These are phyloP conservation scores for Aspergillus awamori DNA, from an alignment of 2,329 filamentous ascomycete species.

Conservation along the genomic window DNA sequence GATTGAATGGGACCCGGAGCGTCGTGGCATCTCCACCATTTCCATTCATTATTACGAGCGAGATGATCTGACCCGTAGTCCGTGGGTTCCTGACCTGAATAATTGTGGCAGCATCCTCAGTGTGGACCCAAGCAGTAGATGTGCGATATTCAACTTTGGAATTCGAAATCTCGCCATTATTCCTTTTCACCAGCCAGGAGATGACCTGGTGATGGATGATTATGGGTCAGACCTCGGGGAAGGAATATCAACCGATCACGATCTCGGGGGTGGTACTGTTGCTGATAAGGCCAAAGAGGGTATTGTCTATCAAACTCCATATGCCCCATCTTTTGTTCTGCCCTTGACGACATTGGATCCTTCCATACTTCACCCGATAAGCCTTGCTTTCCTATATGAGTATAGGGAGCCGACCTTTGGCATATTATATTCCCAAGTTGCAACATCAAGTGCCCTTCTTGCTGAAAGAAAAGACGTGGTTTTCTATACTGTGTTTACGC, in stretches of 20 bases:
- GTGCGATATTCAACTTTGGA: constrained; percentile 92
- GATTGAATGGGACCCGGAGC: constrained; percentile 88
- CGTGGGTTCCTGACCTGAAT: constrained; percentile 76
- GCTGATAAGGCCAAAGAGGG: constrained; percentile 39
- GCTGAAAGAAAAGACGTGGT: constrained; percentile 80
- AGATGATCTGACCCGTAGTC: constrained; percentile 79
- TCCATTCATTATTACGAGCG: constrained; percentile 99
- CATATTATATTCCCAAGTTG: constrained; percentile 77
- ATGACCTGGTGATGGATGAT: constrained; percentile 89
- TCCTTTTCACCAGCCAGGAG: constrained; percentile 82
- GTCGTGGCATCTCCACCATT: constrained; percentile 77
- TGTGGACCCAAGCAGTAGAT: constrained; percentile 88
- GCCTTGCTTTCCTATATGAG: constrained; percentile 91
- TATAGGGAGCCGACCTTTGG: constrained; percentile 98
- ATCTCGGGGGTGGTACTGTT: constrained; percentile 29
- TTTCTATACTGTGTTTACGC: constrained; percentile 90
- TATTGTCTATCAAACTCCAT: constrained; percentile 63
- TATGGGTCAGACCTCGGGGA: constrained; percentile 83
- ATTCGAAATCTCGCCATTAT: constrained; percentile 86
- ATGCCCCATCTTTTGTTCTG: constrained; percentile 89
- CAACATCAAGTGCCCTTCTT: constrained; percentile 72
- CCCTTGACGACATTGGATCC: constrained; percentile 87
- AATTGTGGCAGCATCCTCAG: constrained; percentile 79
- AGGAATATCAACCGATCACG: constrained; percentile 55
- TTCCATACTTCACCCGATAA: constrained; percentile 81